Evolutionary conservation across 106 monocot species (phyloP).

Genomic region (Agapanthus africanus): DNA sequence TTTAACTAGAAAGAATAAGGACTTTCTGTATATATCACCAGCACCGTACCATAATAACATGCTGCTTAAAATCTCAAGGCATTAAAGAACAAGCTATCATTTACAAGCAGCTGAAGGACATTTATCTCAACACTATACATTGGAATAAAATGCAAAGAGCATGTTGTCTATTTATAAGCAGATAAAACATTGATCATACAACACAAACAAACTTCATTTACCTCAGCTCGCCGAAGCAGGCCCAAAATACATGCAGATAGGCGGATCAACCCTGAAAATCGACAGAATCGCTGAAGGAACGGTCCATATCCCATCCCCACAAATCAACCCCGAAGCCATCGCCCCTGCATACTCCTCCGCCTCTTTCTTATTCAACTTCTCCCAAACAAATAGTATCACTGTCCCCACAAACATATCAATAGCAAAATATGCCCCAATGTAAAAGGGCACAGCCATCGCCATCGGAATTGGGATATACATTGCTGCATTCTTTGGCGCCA

Average conservation of each 20-base stretch:
- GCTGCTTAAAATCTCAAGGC: no score
- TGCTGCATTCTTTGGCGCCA: conserved; percentile 34
- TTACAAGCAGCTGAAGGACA: no score
- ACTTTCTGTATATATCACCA: no score
- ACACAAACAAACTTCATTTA: background rate
- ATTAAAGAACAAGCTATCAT: no score
- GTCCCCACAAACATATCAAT: conserved; percentile 92
- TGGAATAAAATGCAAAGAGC: conserved; percentile 2
- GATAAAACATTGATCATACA: background rate
- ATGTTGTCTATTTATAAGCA: conserved; percentile 2
- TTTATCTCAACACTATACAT: no score
- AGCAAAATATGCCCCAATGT: conserved; percentile 83
- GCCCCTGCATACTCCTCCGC: conserved; percentile 72
- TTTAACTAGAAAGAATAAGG: no score
- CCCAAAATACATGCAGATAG: conserved; percentile 80
- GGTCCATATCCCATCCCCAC: conserved; percentile 95
- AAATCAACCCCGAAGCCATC: conserved; percentile 83
- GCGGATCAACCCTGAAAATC: conserved; percentile 65
- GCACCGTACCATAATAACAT: no score
- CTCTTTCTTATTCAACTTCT: conserved; percentile 48
- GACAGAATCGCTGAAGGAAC: conserved; percentile 78
- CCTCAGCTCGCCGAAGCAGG: conserved; percentile 40
- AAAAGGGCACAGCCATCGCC: conserved; percentile 90
- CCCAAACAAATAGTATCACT: conserved; percentile 73
- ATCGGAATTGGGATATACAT: conserved; percentile 71